Conservation (phyloP, 2,329 filamentous ascomycete genomes). For the Pseudogymnoascus sp. region DNA sequence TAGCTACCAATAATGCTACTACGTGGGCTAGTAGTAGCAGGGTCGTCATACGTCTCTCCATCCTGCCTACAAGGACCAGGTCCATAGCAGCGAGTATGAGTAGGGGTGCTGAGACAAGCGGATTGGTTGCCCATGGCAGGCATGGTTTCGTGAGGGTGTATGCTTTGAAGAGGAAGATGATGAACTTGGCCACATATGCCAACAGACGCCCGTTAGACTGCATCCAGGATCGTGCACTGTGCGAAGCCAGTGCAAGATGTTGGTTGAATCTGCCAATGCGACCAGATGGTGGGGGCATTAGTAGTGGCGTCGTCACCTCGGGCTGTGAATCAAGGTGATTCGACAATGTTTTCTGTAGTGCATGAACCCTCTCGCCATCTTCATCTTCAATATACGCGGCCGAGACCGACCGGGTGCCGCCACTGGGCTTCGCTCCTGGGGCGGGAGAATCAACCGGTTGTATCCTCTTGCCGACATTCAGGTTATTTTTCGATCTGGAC, state of each 20-base stretch:
- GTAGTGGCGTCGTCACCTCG: constrained; percentile 26
- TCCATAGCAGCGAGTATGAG: constrained; percentile 64
- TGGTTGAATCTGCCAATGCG: constrained; percentile 26
- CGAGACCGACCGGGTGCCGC: constrained; percentile 22
- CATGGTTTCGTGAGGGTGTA: constrained; percentile 60
- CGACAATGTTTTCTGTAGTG: not conserved
- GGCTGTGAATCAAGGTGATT: constrained; percentile 6
- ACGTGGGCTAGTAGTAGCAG: constrained; percentile 42
- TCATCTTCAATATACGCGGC: constrained; percentile 27
- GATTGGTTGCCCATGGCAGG: constrained; percentile 61
- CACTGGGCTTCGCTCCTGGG: constrained; percentile 22
- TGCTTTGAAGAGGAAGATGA: constrained; percentile 64
- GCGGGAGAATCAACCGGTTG: constrained; percentile 29
- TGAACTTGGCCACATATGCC: constrained; percentile 44
- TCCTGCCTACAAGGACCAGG: constrained; percentile 37
- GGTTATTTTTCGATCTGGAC: not conserved
- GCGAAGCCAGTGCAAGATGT: constrained; percentile 26
- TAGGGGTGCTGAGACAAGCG: constrained; percentile 60
- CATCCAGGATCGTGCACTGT: constrained; percentile 31
- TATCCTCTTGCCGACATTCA: constrained; percentile 22
- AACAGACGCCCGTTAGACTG: constrained; percentile 28
- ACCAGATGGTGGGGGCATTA: constrained; percentile 35
- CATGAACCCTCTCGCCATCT: constrained; percentile 11
- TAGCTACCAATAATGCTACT: constrained; percentile 35
- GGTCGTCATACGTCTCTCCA: constrained; percentile 33